A percentile compares a stretch with the other conserved stretches of the same genome.
phyloP scores from a whole-genome alignment of 2,329 filamentous ascomycete genomes.

The Colletotrichum cereale region DNA sequence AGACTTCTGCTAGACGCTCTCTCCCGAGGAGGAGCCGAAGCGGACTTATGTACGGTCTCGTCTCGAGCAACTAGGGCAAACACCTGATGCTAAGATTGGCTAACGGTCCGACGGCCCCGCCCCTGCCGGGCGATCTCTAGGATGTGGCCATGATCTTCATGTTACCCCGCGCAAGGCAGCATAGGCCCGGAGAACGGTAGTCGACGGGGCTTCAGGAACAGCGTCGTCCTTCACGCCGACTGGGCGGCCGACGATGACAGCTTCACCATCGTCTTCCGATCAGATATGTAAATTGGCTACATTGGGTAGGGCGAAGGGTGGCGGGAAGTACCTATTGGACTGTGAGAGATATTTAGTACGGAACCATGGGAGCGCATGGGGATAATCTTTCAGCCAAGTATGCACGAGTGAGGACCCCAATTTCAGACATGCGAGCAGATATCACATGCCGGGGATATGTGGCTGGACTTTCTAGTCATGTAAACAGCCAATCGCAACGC shows the following conservation, averaged over 20 bases:
- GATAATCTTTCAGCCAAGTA: background rate
- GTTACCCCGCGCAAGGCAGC: conserved; percentile 22
- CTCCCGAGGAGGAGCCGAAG: conserved; percentile 36
- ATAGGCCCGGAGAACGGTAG: conserved; percentile 19
- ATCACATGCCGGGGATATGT: background rate
- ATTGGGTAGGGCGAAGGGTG: conserved; percentile 47
- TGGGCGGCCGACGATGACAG: conserved; percentile 46
- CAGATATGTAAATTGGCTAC: conserved; percentile 57
- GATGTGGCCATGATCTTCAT: conserved; percentile 32
- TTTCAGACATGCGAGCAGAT: background rate
- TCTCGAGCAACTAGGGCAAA: conserved; percentile 47
- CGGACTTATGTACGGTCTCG: conserved; percentile 50
- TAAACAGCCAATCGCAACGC: background rate
- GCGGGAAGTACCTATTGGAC: conserved; percentile 39
- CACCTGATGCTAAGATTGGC: conserved; percentile 46
- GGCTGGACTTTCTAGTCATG: background rate
- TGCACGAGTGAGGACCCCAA: background rate
- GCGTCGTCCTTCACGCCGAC: conserved; percentile 47
- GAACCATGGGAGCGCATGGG: background rate
- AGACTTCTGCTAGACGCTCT: conserved; percentile 48
- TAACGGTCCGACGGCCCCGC: conserved; percentile 27
- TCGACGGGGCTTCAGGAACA: conserved; percentile 7
- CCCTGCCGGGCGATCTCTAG: conserved; percentile 3
- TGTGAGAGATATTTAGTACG: background rate
- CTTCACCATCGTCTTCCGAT: conserved; percentile 52